Evolutionary conservation across 2,329 filamentous ascomycete species (phyloP).

Genomic region (Fusarium protoensiforme): DNA sequence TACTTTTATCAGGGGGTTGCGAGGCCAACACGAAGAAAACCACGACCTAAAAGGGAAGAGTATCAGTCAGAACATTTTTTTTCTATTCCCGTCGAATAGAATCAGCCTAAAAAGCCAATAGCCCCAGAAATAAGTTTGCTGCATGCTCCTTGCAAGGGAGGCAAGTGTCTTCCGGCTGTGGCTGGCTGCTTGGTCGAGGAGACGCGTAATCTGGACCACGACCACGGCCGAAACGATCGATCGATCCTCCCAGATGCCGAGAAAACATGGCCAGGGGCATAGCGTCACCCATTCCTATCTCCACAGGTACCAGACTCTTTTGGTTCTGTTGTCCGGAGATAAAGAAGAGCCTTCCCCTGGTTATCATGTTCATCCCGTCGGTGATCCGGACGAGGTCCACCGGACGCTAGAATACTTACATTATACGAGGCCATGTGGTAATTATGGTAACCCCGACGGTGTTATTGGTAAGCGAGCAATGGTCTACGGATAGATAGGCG

Average conservation of each 20-base stretch:
- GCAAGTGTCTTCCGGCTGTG: not conserved
- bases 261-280: not conserved
- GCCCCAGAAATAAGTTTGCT: not conserved
- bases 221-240: not conserved
- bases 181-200: not conserved
- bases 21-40: constrained; percentile 15
- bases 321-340: not conserved
- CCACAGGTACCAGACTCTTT: not conserved
- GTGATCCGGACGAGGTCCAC: not conserved
- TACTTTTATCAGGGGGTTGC: constrained; percentile 16
- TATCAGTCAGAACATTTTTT: not conserved
- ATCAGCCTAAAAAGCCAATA: not conserved
- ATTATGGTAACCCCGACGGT: not conserved
- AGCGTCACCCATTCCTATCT: not conserved
- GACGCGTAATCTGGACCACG: constrained; percentile 4
- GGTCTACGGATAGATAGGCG: not conserved
- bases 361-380: not conserved
- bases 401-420: not conserved
- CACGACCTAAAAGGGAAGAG: not conserved
- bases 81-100: not conserved
- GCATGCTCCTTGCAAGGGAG: not conserved
- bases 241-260: constrained; percentile 1
- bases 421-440: not conserved
- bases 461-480: not conserved
- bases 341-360: not conserved